These are phyloP conservation scores for Trichosanthes truncata DNA, from an alignment of 306 rosid species.

Conservation along the genomic window DNA sequence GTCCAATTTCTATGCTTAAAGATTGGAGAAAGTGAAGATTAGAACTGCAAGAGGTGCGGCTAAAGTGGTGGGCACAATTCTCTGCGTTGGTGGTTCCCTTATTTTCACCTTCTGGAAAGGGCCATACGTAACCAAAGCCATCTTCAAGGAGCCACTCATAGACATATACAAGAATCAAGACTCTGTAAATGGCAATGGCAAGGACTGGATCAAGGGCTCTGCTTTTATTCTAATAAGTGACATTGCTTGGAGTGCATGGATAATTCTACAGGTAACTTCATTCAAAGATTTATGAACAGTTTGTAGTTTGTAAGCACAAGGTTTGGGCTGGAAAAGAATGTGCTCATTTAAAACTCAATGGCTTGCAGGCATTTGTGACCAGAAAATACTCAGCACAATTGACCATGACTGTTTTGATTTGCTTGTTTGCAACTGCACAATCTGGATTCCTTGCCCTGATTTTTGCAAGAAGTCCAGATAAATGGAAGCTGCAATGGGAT, in stretches of 20 bases:
- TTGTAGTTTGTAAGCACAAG: too few relatives aligned
- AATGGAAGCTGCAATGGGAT: slow-evolving; percentile 28
- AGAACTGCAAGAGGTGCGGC: slow-evolving; percentile 19
- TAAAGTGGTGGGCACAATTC: slow-evolving; percentile 25
- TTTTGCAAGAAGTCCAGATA: slow-evolving; percentile 14
- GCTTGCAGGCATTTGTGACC: slow-evolving; percentile 17
- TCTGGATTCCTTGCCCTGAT: slow-evolving; percentile 21
- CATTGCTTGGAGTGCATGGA: slow-evolving; percentile 26
- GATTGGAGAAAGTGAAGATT: slow-evolving; percentile 36
- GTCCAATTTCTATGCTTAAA: neutral
- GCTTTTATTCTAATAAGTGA: slow-evolving; percentile 19
- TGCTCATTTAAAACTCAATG: neutral
- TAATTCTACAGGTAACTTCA: slow-evolving; percentile 27
- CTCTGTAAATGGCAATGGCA: neutral
- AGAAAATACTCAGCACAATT: slow-evolving; percentile 22
- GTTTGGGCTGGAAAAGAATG: too few relatives aligned
- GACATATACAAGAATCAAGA: neutral
- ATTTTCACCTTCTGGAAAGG: slow-evolving; percentile 33
- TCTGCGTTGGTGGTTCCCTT: slow-evolving; percentile 29
- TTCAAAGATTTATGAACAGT: neutral
- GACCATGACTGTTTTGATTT: slow-evolving; percentile 17
- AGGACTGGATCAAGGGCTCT: slow-evolving; percentile 36
- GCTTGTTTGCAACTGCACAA: slow-evolving; percentile 29
- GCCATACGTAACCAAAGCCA: slow-evolving; percentile 10
- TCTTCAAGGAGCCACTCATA: slow-evolving; percentile 19